A percentile compares a stretch with the other conserved stretches of the same genome.
Evolutionary conservation across 176 grass and related monocot species (phyloP).

Genomic region (Leersia perrieri): DNA sequence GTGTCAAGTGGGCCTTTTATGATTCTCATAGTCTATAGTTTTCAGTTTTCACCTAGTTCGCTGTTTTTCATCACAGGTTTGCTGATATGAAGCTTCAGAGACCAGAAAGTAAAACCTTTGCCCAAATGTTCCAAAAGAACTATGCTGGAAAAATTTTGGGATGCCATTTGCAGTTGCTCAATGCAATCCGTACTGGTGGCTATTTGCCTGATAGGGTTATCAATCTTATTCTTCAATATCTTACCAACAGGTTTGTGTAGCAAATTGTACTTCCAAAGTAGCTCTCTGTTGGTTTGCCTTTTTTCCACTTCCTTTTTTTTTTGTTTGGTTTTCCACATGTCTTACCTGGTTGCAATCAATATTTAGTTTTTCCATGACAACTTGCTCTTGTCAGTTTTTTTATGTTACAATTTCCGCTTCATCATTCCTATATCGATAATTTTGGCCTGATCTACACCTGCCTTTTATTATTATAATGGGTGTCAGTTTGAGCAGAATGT

Average conservation of each 20-base stretch:
- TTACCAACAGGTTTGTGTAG: constrained; percentile 66
- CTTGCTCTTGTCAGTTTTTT: not conserved
- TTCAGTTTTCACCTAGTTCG: constrained; percentile 22
- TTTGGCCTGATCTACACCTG: not conserved
- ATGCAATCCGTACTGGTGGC: constrained; percentile 75
- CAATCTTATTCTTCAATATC: constrained; percentile 89
- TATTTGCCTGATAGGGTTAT: constrained; percentile 86
- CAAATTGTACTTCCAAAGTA: constrained; percentile 8
- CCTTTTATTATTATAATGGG: not conserved
- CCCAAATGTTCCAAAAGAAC: constrained; percentile 82
- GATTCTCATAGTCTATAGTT: constrained; percentile 17
- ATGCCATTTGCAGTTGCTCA: constrained; percentile 77
- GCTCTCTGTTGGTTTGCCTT: not conserved
- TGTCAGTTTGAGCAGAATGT: not conserved
- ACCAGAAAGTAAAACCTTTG: constrained; percentile 83
- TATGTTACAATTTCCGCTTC: not conserved
- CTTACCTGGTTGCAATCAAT: not conserved
- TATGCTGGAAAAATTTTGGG: constrained; percentile 83
- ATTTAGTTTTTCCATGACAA: not conserved
- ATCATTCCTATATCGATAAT: not conserved
- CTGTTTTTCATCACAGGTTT: constrained; percentile 47
- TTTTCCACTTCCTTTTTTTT: not conserved
- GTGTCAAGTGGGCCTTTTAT: constrained; percentile 25
- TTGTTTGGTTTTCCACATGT: not conserved
- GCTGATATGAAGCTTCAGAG: constrained; percentile 83